Evolutionary conservation across 2,329 filamentous ascomycete species (phyloP).

Genomic region (Aaosphaeria arxii): DNA sequence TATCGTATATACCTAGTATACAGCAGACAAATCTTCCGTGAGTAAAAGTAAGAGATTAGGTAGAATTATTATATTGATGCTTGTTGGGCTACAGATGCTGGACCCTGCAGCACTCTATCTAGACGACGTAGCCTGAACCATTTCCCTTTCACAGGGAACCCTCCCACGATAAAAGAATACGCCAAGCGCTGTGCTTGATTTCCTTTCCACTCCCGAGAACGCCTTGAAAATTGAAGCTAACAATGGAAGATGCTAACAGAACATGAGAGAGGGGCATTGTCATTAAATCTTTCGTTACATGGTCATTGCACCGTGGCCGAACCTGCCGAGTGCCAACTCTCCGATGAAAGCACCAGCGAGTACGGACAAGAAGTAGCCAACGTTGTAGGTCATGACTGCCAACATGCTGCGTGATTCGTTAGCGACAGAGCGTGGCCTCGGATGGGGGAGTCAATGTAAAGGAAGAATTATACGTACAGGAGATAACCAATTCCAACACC

Average conservation of each 20-base stretch:
- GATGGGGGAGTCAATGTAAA: background rate
- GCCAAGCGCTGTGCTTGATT: background rate
- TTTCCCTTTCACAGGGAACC: too few relatives aligned
- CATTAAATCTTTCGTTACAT: conserved; percentile 14
- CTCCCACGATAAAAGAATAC: background rate
- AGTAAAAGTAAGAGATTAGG: too few relatives aligned
- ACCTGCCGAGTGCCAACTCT: conserved; percentile 76
- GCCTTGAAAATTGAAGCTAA: too few relatives aligned
- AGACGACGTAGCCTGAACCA: too few relatives aligned
- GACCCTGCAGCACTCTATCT: conserved; percentile 15
- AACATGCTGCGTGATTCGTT: conserved; percentile 65
- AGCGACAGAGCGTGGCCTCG: conserved; percentile 7
- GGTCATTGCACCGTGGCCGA: conserved; percentile 36
- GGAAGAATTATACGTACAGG: conserved; percentile 61
- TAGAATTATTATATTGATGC: background rate
- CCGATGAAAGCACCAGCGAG: conserved; percentile 80
- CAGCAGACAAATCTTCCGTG: too few relatives aligned
- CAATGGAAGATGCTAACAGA: background rate
- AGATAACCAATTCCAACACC: conserved; percentile 79
- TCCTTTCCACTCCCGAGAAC: background rate
- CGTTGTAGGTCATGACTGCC: conserved; percentile 85
- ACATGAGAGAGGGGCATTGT: background rate
- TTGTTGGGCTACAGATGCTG: conserved; percentile 2
- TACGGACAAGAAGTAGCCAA: conserved; percentile 81
- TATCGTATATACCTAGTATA: too few relatives aligned